Base-by-base conservation (phyloP, 2,329 filamentous ascomycete genomes). In the Aplosporella prunicola region DNA sequence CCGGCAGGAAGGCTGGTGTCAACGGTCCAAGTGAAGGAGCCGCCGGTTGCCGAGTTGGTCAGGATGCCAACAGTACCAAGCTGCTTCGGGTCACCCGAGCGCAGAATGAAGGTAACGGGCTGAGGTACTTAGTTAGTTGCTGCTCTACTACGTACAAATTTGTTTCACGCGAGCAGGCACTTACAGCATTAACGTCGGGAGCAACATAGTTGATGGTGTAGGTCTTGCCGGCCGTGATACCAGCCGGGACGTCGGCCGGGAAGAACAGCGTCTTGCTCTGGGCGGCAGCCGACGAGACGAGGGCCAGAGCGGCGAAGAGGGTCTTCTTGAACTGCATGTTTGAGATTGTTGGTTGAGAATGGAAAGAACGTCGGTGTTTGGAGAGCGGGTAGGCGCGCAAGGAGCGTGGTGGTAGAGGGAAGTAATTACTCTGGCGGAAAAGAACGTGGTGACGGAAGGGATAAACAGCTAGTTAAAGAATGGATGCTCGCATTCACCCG, bases 41-140 rank as follows among this genome's bases (percentile, higher is more conserved):
- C 68, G 33, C 61, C 63, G 32, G 55, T 61, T 16, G 63, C 68
- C 37, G 59, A 43, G 25, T 65, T 55, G 45, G 69, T 71, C 35
- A 76, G 49, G 32, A 62, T 62, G 33, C 55, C 51, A 33, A 78
- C 53, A 33, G 68, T 70, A 33, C 65, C 43, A 18, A 79, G 66
- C 50, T 76, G 50, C 36, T 48, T 55, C 2, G 68, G 54, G 13
- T 54, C 41, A 30, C 76, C 76, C 56, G 72, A 64, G 45, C 70
- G 66, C 28, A 80, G 64, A 38, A 65, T 67, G 47, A 80, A 68
- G 26, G 68, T 75, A 24, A 71, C 69, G 5, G 69, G 64, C 58
- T 68, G 10, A 16, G 39, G 11, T 41, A n/a, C 16, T 27, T 11
- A 38, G 5, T 32, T 7, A 35, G 32, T 14, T 22, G 14, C n/a